A percentile compares a stretch with the other conserved stretches of the same genome.
Evolutionary conservation across 2,329 filamentous ascomycete species (phyloP).

Genomic region (Aspergillus latus): DNA sequence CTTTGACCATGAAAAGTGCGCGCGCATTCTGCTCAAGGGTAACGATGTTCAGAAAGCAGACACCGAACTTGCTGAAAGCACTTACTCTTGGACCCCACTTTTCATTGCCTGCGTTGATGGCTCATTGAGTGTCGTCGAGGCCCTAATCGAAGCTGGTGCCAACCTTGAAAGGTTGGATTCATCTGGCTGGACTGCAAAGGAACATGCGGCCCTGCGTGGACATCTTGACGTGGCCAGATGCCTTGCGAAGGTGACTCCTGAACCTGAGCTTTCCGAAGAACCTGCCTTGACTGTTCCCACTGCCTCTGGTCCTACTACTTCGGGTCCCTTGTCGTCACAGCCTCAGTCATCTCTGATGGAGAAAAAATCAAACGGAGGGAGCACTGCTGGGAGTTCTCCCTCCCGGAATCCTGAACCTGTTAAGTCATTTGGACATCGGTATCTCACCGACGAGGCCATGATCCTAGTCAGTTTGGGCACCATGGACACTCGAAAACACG

Average conservation of each 20-base stretch:
- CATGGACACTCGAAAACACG: conserved; percentile 85
- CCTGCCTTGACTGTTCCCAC: conserved; percentile 33
- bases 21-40: conserved; percentile 70
- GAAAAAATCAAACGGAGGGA: conserved; percentile 40
- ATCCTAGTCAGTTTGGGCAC: conserved; percentile 89
- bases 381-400: conserved; percentile 41
- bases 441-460: conserved; percentile 84
- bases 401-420: conserved; percentile 66
- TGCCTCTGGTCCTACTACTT: conserved; percentile 29
- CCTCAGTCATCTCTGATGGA: conserved; percentile 44
- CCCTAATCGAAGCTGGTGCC: conserved; percentile 75
- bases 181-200: conserved; percentile 90
- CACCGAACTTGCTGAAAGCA: conserved; percentile 74
- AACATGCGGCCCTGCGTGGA: conserved; percentile 87
- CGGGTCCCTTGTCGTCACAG: conserved; percentile 29
- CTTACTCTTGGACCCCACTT: conserved; percentile 92
- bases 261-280: conserved; percentile 35
- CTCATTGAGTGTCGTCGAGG: conserved; percentile 69
- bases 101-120: conserved; percentile 92
- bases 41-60: conserved; percentile 70
- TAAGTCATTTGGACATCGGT: conserved; percentile 94
- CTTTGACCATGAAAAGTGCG: conserved; percentile 80
- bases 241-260: conserved; percentile 60
- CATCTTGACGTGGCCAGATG: conserved; percentile 77
- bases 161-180: conserved; percentile 73